Base-by-base conservation (phyloP, 306 rosid species). In the Albizia julibrissin region DNA sequence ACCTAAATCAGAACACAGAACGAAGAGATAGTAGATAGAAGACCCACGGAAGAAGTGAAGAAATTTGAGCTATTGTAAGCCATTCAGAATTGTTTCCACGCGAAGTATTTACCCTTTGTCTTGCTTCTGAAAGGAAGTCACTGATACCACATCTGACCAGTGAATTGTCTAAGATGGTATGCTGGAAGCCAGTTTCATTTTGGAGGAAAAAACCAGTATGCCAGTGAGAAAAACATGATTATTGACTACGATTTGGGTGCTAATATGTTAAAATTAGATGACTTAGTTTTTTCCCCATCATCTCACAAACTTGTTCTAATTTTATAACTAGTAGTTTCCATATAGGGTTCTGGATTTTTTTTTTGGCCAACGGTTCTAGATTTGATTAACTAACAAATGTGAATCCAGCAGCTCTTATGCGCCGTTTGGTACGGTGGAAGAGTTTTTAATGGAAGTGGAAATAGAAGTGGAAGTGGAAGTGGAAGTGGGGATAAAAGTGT, bases 171-270 rank as follows among this genome's bases (percentile, higher is more conserved):
- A 24, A 74, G 46, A 67, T 44, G 40, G 18, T 58, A 71, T 27
- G 26, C 21, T 52, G 3, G 19, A 68, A 18, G 64, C 69, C 78
- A n/a, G 54, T 74, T 54, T 13, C 27, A 56, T 27, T 66, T 54
- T 10, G 77, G 47, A 10, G 26, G 24, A 47, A 78, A 2, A 65
- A 73, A 65, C 71, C 50, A n/a, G 40, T 18, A 21, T 18, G 39
- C n/a, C 69, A 34, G 58, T 40, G n/a, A 75, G 83, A 22, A 75
- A 59, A 76, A 75, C 69, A 68, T 77, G 24, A 33, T 61, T 61
- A 26, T 18, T 59, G 50, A 39, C 49, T 58, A 76, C 2, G 21
- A 40, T 74, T 75, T 68, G 70, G 76, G 58, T 31, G 59, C 61
- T 67, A 67, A 26, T 43, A 70, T 26, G 80, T 54, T 59, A 54